A percentile compares a stretch with the other conserved stretches of the same genome.
phyloP scores from a whole-genome alignment of 176 grass and related monocot genomes.

The Saccharum officinarum region DNA sequence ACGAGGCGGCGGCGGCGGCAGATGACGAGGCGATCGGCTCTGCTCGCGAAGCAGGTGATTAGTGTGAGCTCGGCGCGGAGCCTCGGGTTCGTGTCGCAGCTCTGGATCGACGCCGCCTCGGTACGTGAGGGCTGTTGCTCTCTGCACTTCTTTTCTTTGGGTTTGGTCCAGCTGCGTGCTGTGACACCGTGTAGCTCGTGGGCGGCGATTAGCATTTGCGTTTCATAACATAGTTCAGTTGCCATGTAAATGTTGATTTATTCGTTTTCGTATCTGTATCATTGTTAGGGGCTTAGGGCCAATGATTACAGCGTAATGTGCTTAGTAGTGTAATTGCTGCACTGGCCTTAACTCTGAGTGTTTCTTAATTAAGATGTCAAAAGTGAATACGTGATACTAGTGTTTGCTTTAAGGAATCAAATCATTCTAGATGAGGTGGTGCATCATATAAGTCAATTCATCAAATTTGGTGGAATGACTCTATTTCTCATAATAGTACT shows the following conservation, averaged over 20 bases:
- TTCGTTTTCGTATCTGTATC: background rate
- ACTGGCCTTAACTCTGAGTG: background rate
- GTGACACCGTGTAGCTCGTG: background rate
- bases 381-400: background rate
- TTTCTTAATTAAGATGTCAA: background rate
- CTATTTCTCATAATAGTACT: too few relatives aligned
- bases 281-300: background rate
- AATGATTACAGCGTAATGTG: background rate
- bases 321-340: background rate
- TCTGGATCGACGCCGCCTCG: constrained; percentile 74
- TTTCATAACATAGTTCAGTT: background rate
- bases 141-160: constrained; percentile 12
- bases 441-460: too few relatives aligned
- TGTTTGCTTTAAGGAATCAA: too few relatives aligned
- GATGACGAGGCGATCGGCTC: constrained; percentile 61
- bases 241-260: background rate
- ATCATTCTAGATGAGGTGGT: too few relatives aligned
- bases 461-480: too few relatives aligned
- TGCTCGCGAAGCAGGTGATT: too few relatives aligned
- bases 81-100: constrained; percentile 93
- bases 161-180: background rate
- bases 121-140: constrained; percentile 33
- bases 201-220: background rate
- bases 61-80: too few relatives aligned
- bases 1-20: constrained; percentile 34